Evolutionary conservation across 2,329 filamentous ascomycete species (phyloP).

Genomic region (Aspergillus novoparasiticus): DNA sequence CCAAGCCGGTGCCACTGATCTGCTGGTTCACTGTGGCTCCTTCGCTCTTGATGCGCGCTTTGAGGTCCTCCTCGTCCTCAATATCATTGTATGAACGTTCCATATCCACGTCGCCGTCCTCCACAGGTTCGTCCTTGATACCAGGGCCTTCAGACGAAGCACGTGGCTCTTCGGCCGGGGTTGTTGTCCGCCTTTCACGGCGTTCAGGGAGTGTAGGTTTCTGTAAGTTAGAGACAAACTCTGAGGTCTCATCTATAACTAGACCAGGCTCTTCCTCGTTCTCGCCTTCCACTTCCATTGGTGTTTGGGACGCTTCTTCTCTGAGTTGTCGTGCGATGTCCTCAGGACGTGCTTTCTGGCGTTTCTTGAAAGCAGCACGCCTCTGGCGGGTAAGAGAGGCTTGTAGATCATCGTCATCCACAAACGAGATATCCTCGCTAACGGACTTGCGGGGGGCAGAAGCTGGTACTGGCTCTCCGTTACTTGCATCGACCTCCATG

Average conservation of each 20-base stretch:
- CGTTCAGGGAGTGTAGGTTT: conserved; percentile 63
- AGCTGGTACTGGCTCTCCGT: conserved; percentile 36
- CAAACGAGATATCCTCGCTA: conserved; percentile 68
- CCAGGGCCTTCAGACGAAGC: conserved; percentile 21
- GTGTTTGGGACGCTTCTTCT: conserved; percentile 59
- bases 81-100: conserved; percentile 55
- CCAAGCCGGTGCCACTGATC: conserved; percentile 69
- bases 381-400: conserved; percentile 81
- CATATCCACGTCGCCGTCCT: conserved; percentile 59
- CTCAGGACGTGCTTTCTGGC: conserved; percentile 82
- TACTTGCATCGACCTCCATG: conserved; percentile 78
- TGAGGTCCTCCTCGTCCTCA: conserved; percentile 51
- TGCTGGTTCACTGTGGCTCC: conserved; percentile 47
- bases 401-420: conserved; percentile 92
- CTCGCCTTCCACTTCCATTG: conserved; percentile 62
- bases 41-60: conserved; percentile 55
- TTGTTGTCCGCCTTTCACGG: conserved; percentile 41
- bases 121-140: conserved; percentile 41
- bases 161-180: conserved; percentile 36
- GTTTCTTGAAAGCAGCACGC: conserved; percentile 82
- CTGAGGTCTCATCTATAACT: conserved; percentile 93
- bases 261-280: conserved; percentile 64
- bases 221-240: conserved; percentile 86
- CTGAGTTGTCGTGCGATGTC: conserved; percentile 81
- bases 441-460: conserved; percentile 62